A percentile compares a stretch with the other conserved stretches of the same genome.
phyloP scores from a whole-genome alignment of 116 monocot species.

The Zostera marina region DNA sequence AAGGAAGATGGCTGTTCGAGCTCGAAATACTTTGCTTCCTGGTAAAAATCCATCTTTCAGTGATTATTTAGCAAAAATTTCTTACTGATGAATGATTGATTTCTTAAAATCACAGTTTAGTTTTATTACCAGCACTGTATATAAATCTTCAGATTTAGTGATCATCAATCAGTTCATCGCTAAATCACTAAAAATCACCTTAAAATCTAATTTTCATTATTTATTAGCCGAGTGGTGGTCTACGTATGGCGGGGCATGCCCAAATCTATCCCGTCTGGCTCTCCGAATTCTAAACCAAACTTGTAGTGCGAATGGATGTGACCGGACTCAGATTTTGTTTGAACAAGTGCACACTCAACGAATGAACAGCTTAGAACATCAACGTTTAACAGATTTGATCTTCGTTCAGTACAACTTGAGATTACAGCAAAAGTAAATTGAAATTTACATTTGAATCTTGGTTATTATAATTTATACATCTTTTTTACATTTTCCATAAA shows the following conservation, averaged over 20 bases:
- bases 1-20: constrained; percentile 83
- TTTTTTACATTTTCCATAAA: not conserved
- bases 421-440: constrained; percentile 65
- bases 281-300: constrained; percentile 86
- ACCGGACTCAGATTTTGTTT: constrained; percentile 41
- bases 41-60: constrained; percentile 25
- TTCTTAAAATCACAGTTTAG: no score
- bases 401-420: constrained; percentile 82
- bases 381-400: constrained; percentile 55
- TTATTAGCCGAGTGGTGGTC: constrained; percentile 97
- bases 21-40: constrained; percentile 71
- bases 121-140: no score
- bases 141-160: no score
- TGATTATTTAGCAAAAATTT: no score
- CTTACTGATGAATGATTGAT: no score
- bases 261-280: constrained; percentile 71
- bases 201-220: constrained; percentile 7
- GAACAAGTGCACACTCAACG: constrained; percentile 65
- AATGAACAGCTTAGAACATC: constrained; percentile 70
- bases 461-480: not conserved
- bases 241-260: constrained; percentile 86
- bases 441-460: not conserved
- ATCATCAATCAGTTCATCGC: no score
- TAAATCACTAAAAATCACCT: no score
- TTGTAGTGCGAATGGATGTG: constrained; percentile 69